Conservation (phyloP, 176 grass and related monocot species). For the barley (Hordeum vulgare) region MorexV3_pseudomolecules_assembly NC_058522.1:521460685-521461184, state of each 20-base stretch:
- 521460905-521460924: conserved; percentile 33
- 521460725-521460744: not conserved
- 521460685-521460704: not conserved
- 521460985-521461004: conserved; percentile 27
- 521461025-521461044: not conserved
- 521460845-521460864: conserved; percentile 38
- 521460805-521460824: conserved; percentile 33
- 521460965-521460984: conserved; percentile 32
- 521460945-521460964: conserved; percentile 34
- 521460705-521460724: not conserved
- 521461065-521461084: not conserved
- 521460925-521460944: conserved; percentile 38
- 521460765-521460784: conserved; percentile 21
- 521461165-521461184: conserved; percentile 49
- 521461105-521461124: conserved; percentile 15
- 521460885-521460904: conserved; percentile 16
- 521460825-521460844: conserved; percentile 45
- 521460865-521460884: conserved; percentile 25
- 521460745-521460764: not conserved
- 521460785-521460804: conserved; percentile 97
- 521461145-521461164: conserved; percentile 65
- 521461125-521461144: conserved; percentile 39
- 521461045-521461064: not conserved
- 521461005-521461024: conserved; percentile 32
- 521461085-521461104: not conserved